Base-by-base conservation (phyloP, 345 rosid species). In the Citrus unshiu region DNA sequence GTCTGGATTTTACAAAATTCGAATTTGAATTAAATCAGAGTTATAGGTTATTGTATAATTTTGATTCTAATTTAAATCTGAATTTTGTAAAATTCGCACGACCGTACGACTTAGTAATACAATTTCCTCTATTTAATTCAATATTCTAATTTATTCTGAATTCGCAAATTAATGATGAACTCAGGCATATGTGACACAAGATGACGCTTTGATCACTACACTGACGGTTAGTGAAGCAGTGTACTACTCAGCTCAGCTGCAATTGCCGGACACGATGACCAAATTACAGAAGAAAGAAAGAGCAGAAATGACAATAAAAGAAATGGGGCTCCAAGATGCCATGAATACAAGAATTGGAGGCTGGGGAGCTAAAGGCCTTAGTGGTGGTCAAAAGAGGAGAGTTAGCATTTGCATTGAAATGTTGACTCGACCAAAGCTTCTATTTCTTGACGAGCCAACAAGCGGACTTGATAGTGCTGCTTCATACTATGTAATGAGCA, bases 341-440 rank as follows among this genome's bases (percentile, higher is more conserved):
- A 78, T 79, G 32, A 59, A 87, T 49, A 85, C 89, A 1, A 81
- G 90, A 68, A 90, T 90, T 0, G 91, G 90, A 4, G 85, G 91
- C 9, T 88, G 87, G 85, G 81, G 82, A 4, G 35, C 22, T 14
- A 87, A 89, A 79, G 93, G 90, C 30, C 79, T 90, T 2, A 90
- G 93, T 59, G 87, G 88, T 16, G 93, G 93, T 18, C 91, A 90
- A 68, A 86, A 85, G 82, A 85, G 91, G 78, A 86, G 93, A 80
- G 91, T 90, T 30, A 90, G 91, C 76, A 90, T 90, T 61, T 88
- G 91, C 80, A 88, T 83, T 6, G 93, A 90, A 77, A 83, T 90
- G 78, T 51, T 90, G 13, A 84, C 89, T 16, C 82, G 79, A 5
- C 93, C 93, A 1, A 85, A 75, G 78, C 88, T 88, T 21, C 73